Evolutionary conservation across 2,329 filamentous ascomycete genomes (phyloP).

Genomic region (Penicillium sp.): DNA sequence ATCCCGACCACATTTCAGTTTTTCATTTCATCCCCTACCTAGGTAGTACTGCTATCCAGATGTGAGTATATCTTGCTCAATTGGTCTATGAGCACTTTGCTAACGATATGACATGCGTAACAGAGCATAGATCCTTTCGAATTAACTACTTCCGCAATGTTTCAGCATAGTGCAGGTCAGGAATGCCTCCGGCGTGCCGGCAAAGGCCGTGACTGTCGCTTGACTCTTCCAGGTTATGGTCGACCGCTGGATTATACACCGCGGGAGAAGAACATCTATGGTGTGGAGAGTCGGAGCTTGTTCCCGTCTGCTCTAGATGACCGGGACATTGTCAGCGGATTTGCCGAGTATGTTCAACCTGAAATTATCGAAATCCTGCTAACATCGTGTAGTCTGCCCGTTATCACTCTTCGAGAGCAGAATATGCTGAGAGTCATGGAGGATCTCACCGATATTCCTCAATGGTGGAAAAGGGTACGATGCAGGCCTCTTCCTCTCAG

Average conservation of each 20-base stretch:
- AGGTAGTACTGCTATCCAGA: neutral
- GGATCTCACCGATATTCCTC: conserved; percentile 37
- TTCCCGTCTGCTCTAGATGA: conserved; percentile 34
- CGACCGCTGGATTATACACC: conserved; percentile 28
- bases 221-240: conserved; percentile 32
- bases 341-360: conserved; percentile 22
- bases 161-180: conserved; percentile 15
- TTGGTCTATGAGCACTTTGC: neutral
- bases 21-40: neutral
- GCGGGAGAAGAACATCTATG: conserved; percentile 25
- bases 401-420: conserved; percentile 36
- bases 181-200: conserved; percentile 4
- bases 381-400: conserved; percentile 19
- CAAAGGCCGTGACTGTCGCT: conserved; percentile 14
- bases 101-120: neutral
- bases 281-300: conserved; percentile 25
- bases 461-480: conserved; percentile 38
- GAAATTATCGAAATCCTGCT: neutral
- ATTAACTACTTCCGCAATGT: conserved; percentile 13
- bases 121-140: neutral
- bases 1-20: neutral
- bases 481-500: neutral
- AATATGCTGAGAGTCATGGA: conserved; percentile 42
- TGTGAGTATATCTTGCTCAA: neutral
- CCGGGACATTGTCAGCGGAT: conserved; percentile 27